A percentile compares a stretch with the other conserved stretches of the same genome.
phyloP scores from a whole-genome alignment of 441 rosid species.

The Adansonia gregorii region DNA sequence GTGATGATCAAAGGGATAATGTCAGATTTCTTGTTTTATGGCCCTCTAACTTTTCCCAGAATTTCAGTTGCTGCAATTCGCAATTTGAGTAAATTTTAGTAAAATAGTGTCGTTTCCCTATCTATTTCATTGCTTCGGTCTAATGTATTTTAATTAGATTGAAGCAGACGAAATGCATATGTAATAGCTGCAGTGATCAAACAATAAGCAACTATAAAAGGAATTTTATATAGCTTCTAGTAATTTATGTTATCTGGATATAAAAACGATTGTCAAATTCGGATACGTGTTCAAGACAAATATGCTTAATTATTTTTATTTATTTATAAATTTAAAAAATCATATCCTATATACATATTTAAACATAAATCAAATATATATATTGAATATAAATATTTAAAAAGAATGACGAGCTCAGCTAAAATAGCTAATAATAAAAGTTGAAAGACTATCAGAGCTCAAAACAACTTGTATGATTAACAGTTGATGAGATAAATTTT shows the following conservation, averaged over 20 bases:
- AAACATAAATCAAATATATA: too few relatives aligned
- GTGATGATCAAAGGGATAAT: neutral
- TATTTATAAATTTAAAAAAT: too few relatives aligned
- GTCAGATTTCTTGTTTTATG: neutral
- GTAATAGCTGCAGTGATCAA: neutral
- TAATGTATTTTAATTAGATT: neutral
- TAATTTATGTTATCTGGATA: too few relatives aligned
- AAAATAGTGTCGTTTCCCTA: neutral
- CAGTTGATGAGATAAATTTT: neutral
- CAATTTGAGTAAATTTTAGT: neutral
- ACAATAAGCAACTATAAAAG: neutral
- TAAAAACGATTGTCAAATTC: too few relatives aligned
- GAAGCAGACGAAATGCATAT: too few relatives aligned
- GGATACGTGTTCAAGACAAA: too few relatives aligned
- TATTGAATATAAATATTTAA: too few relatives aligned
- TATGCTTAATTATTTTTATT: too few relatives aligned
- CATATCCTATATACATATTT: too few relatives aligned
- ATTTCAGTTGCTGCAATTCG: neutral
- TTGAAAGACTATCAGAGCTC: neutral
- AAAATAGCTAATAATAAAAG: neutral
- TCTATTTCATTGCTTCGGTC: neutral
- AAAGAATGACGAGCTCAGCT: too few relatives aligned
- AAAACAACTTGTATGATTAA: neutral
- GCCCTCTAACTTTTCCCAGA: neutral
- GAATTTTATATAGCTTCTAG: neutral